Evolutionary conservation across 345 rosid species (phyloP), one percentile per base, ranked within the genome.

Genomic region (Turnera subulata): DNA sequence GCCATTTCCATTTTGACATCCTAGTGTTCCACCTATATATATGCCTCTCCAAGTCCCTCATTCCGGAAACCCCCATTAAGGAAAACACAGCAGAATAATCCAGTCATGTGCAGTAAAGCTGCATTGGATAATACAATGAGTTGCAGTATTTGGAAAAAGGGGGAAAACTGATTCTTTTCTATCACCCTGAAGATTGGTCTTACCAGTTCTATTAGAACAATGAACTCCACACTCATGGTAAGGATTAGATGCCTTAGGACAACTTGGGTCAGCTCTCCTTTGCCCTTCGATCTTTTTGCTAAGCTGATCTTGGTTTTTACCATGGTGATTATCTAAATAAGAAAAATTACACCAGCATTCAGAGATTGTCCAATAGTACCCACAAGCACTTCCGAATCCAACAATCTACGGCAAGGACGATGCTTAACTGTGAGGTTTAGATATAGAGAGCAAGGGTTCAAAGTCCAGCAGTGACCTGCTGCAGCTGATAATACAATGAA

Each of bases 171-270:
- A 64, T 58, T 80, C 75, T 58, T 64, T 78, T 39, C 57, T 68
- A 68, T n/a, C n/a, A n/a, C 35, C 47, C 56, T 63, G 72, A 51
- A 7, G 63, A 45, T 57, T 45, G 50, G 58, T 43, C 43, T 72
- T 75, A 11, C 73, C 52, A 43, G 32, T 65, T 68, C 57, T 69
- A 68, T 72, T 53, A 61, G 55, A 24, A 75, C 91, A 84, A 58
- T 63, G 56, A 55, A 73, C 78, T 59, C 64, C 63, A 65, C 86
- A 81, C 53, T 77, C 76, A 67, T 79, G 87, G 69, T 32, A 84
- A 57, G 85, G 83, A 56, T 84, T 84, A 54, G 82, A 56, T 40
- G 85, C 78, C 61, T 72, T 79, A 42, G 81, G 62, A 18, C 80
- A 77, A 71, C 16, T 59, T 40, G 75, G 58, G 50, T 74, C 37